These are phyloP conservation scores for Lactarius tabidus DNA, from an alignment of 768 basidiomycete genomes.

Conservation along the genomic window DNA sequence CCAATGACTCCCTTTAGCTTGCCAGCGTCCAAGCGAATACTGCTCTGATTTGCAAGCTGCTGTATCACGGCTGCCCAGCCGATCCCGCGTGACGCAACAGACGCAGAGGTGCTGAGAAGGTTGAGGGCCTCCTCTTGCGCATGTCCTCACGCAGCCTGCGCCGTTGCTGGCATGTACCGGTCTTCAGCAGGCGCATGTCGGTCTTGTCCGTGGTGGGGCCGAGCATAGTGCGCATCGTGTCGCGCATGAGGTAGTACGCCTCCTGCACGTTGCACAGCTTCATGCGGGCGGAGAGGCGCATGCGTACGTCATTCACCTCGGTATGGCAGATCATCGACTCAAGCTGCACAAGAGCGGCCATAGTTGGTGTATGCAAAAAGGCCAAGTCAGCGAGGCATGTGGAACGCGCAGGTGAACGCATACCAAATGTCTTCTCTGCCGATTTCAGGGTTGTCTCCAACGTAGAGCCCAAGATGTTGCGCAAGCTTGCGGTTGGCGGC, in stretches of 20 bases:
- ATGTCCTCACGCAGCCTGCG: constrained; percentile 86
- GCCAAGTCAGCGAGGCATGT: neutral
- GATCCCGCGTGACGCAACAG: constrained; percentile 53
- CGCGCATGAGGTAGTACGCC: constrained; percentile 91
- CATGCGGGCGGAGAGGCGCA: constrained; percentile 88
- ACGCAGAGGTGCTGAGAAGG: constrained; percentile 48
- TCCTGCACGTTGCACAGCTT: constrained; percentile 85
- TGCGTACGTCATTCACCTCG: constrained; percentile 94
- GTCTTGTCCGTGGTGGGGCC: constrained; percentile 96
- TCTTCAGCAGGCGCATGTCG: constrained; percentile 92
- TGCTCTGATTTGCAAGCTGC: constrained; percentile 77
- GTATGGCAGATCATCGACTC: constrained; percentile 96
- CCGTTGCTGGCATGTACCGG: constrained; percentile 86
- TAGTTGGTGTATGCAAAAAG: constrained; percentile 81
- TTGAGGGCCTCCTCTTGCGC: constrained; percentile 71
- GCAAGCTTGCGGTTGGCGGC: constrained; percentile 79
- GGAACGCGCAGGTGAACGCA: constrained; percentile 29
- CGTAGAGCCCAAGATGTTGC: constrained; percentile 88
- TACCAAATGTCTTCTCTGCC: constrained; percentile 73
- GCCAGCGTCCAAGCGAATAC: constrained; percentile 65
- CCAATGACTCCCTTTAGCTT: constrained; percentile 79
- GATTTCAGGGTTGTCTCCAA: constrained; percentile 79
- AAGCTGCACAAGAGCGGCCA: constrained; percentile 82
- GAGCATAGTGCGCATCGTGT: constrained; percentile 94
- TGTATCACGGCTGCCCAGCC: constrained; percentile 83